A percentile compares a stretch with the other conserved stretches of the same genome.
Conservation (phyloP, 495 filamentous ascomycete genomes). For the Staphylotrichum longicolle region DNA sequence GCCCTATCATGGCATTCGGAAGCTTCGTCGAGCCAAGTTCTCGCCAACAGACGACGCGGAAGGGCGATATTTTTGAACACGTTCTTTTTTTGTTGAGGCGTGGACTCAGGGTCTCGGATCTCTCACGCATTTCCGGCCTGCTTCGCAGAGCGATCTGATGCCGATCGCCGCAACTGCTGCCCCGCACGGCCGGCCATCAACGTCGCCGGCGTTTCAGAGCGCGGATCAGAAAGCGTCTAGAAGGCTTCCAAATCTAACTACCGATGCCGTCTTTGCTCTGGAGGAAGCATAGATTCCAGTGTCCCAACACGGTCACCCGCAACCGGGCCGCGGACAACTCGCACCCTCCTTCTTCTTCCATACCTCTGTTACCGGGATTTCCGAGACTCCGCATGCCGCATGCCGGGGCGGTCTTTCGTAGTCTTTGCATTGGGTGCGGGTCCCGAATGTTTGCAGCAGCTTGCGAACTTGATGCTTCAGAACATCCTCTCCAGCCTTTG, state of each 20-base stretch:
- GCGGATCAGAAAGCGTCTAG: constrained; percentile 30
- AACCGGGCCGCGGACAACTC: no score
- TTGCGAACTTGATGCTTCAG: no score
- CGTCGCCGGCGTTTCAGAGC: constrained; percentile 26
- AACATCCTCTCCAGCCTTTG: no score
- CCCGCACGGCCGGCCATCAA: constrained; percentile 17
- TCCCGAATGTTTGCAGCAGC: not conserved
- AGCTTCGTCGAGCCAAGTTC: constrained; percentile 5
- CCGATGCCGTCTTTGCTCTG: not conserved
- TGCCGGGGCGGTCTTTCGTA: no score
- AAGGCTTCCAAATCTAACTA: constrained; percentile 24
- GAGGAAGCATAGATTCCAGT: not conserved
- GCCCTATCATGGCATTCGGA: not conserved
- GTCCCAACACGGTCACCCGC: not conserved
- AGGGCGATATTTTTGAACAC: no score
- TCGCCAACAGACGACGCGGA: no score
- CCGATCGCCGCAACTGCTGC: not conserved
- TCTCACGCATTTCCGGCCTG: no score
- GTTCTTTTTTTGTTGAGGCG: no score
- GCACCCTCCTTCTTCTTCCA: not conserved
- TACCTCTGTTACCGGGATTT: not conserved
- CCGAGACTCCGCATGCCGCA: not conserved
- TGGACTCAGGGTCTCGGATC: no score
- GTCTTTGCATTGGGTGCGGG: not conserved
- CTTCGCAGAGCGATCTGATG: not conserved